Percentiles rank a stretch among this genome's conserved stretches.
Conservation (phyloP, 2,329 filamentous ascomycete genomes). For the Trichophyton schoenleinii region DNA sequence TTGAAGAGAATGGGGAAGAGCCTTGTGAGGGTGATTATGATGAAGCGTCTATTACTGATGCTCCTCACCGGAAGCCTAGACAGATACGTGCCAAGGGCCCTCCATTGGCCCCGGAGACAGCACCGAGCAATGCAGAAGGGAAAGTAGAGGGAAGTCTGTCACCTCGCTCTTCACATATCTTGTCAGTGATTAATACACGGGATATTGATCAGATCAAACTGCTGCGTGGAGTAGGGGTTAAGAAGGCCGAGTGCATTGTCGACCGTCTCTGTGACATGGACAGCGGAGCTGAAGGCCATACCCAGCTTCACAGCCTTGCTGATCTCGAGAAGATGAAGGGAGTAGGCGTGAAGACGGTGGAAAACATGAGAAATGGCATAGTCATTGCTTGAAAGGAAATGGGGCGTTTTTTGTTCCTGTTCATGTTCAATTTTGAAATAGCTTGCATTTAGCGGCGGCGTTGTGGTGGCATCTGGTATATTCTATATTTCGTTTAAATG, state of each 20-base stretch:
- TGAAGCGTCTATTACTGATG: background rate
- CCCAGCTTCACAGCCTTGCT: constrained; percentile 25
- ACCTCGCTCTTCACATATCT: constrained; percentile 32
- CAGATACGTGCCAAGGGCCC: background rate
- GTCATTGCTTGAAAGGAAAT: background rate
- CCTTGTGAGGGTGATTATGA: background rate
- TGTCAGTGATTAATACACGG: constrained; percentile 36
- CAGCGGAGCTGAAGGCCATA: constrained; percentile 12
- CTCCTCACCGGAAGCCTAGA: background rate
- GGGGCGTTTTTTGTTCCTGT: background rate
- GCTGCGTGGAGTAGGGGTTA: constrained; percentile 36
- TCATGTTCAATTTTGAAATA: background rate
- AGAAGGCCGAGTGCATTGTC: constrained; percentile 38
- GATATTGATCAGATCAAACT: constrained; percentile 35
- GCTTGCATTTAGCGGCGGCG: background rate
- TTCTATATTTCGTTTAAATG: background rate
- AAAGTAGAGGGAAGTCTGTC: constrained; percentile 14
- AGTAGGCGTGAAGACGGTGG: constrained; percentile 34
- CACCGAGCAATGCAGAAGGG: constrained; percentile 4
- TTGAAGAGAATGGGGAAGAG: background rate
- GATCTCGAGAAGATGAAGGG: constrained; percentile 34
- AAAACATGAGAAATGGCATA: constrained; percentile 37
- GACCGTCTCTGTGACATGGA: constrained; percentile 36
- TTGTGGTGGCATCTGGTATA: background rate
- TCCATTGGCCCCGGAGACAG: constrained; percentile 3